Conservation (phyloP, 768 basidiomycete genomes). For the Kwoniella botswanensis region DNA sequence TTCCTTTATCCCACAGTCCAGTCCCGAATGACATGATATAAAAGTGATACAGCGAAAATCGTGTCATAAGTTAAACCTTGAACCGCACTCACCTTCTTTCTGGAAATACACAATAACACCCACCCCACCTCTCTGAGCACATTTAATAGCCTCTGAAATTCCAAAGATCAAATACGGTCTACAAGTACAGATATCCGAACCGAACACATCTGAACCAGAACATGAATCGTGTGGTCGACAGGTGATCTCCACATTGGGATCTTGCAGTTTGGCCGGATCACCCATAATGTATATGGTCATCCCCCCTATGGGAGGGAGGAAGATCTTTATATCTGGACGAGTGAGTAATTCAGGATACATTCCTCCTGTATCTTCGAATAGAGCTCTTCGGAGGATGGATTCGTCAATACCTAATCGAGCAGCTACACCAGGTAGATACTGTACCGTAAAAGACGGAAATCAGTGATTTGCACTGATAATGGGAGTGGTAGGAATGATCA, state of each 20-base stretch:
- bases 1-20: no score
- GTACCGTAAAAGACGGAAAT: not conserved
- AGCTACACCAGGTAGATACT: constrained; percentile 85
- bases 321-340: constrained; percentile 91
- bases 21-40: constrained; percentile 2
- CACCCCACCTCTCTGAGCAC: constrained; percentile 82
- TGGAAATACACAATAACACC: constrained; percentile 93
- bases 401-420: constrained; percentile 93
- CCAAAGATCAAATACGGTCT: constrained; percentile 88
- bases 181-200: constrained; percentile 63
- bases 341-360: constrained; percentile 85
- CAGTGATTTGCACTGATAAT: no score
- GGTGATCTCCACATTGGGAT: constrained; percentile 55
- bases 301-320: constrained; percentile 91
- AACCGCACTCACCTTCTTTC: constrained; percentile 20
- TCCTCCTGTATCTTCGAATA: constrained; percentile 84
- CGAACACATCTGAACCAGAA: constrained; percentile 95
- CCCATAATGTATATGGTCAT: constrained; percentile 93
- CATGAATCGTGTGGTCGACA: constrained; percentile 79
- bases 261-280: constrained; percentile 68
- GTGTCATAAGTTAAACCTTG: not conserved
- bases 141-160: constrained; percentile 88
- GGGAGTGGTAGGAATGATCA: no score
- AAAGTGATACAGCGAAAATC: not conserved
- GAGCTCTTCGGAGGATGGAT: constrained; percentile 77